Evolutionary conservation across 805 yeast species (phyloP).

Genomic region (Kodamaea kaohsiungensis): DNA sequence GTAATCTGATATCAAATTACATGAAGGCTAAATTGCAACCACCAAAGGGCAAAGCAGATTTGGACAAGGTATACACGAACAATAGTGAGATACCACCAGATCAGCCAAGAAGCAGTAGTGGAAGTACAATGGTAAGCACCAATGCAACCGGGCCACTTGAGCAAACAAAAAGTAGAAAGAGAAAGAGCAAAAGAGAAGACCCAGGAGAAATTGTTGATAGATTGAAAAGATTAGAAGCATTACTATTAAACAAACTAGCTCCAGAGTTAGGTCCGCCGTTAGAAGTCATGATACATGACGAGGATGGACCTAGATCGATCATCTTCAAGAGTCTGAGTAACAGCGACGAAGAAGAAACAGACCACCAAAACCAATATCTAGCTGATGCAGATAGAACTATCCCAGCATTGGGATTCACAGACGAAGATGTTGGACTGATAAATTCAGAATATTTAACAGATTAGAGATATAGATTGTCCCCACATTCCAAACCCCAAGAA

Average conservation of each 20-base stretch:
- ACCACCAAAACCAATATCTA: background rate
- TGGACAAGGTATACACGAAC: constrained; percentile 16
- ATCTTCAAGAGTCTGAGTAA: constrained; percentile 4
- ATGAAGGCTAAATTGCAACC: constrained; percentile 1
- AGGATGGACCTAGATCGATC: constrained; percentile 9
- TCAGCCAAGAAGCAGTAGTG: background rate
- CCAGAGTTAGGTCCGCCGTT: constrained; percentile 4
- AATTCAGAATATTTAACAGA: constrained; percentile 13
- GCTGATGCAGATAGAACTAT: background rate
- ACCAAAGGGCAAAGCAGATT: background rate
- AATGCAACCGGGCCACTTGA: background rate
- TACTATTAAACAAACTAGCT: constrained; percentile 4
- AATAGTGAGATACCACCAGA: constrained; percentile 8
- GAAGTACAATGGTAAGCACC: constrained; percentile 3
- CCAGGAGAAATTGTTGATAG: constrained; percentile 18
- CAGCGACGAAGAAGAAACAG: constrained; percentile 5
- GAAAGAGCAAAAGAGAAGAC: constrained; percentile 1
- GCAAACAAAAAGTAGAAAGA: constrained; percentile 2
- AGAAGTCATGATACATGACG: background rate
- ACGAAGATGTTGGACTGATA: constrained; percentile 25
- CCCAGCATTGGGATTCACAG: constrained; percentile 9
- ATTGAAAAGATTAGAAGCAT: constrained; percentile 18
- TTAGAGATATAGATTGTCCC: no score
- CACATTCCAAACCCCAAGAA: background rate
- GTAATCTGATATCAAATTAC: background rate